Percentiles rank a stretch among this genome's conserved stretches.
phyloP scores from a whole-genome alignment of 805 yeast genomes.

The fission yeast (Schizosaccharomyces pombe) region DNA sequence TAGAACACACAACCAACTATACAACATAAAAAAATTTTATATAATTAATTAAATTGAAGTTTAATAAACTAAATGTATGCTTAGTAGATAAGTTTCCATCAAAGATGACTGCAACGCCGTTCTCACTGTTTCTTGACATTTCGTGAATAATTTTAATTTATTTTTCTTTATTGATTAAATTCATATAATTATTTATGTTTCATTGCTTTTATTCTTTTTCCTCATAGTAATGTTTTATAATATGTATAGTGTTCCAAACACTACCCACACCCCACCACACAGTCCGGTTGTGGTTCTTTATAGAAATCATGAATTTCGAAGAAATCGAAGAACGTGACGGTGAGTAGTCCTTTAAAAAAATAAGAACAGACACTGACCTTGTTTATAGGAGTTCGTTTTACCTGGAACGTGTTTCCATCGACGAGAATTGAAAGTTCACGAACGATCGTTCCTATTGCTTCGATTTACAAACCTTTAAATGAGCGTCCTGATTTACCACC shows the following conservation, averaged over 20 bases:
- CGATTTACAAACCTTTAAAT: conserved; percentile 83
- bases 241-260: neutral
- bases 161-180: no score
- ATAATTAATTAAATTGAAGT: no score
- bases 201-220: no score
- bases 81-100: no score
- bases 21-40: no score
- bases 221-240: neutral
- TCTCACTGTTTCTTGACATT: no score
- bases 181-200: no score
- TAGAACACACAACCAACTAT: no score
- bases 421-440: conserved; percentile 74
- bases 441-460: conserved; percentile 82
- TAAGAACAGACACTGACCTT: neutral
- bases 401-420: conserved; percentile 75
- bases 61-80: no score
- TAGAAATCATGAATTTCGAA: neutral
- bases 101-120: no score
- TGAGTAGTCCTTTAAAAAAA: neutral
- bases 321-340: conserved; percentile 1
- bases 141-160: no score
- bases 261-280: neutral
- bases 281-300: neutral
- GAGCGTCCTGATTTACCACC: conserved; percentile 51
- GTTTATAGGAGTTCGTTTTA: conserved; percentile 33